phyloP scores from a whole-genome alignment of 2,329 filamentous ascomycete species.

The Neonectria neomacrospora region DNA sequence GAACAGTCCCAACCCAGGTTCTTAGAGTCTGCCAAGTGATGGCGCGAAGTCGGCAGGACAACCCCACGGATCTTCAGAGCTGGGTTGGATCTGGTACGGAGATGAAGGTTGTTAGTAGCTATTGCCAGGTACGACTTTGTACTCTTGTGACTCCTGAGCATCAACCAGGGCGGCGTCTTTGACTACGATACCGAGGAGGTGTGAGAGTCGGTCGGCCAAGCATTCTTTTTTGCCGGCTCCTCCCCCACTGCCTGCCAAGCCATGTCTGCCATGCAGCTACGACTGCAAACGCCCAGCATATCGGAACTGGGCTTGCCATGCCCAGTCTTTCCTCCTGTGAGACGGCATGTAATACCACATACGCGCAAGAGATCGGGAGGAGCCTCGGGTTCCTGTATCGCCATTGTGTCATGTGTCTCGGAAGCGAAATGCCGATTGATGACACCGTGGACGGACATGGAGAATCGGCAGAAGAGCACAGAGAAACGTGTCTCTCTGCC shows the following conservation, averaged over 20 bases:
- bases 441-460: background rate
- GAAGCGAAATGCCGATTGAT: background rate
- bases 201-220: background rate
- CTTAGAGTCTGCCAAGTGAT: background rate
- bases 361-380: background rate
- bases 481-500: background rate
- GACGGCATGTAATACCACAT: background rate
- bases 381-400: background rate
- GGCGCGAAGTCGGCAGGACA: background rate
- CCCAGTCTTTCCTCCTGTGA: background rate
- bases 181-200: background rate
- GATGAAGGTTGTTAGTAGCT: background rate
- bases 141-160: background rate
- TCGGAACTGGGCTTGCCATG: background rate
- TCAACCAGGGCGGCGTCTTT: background rate
- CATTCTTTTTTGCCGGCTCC: background rate
- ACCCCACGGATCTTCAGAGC: background rate
- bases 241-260: background rate
- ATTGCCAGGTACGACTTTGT: background rate
- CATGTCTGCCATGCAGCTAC: background rate
- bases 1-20: background rate
- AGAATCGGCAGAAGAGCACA: background rate
- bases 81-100: background rate
- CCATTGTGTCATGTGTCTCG: slow-evolving; percentile 5
- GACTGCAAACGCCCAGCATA: background rate